Evolutionary conservation across 768 basidiomycete species (phyloP).

Genomic region (Rhodotorula graminis): DNA sequence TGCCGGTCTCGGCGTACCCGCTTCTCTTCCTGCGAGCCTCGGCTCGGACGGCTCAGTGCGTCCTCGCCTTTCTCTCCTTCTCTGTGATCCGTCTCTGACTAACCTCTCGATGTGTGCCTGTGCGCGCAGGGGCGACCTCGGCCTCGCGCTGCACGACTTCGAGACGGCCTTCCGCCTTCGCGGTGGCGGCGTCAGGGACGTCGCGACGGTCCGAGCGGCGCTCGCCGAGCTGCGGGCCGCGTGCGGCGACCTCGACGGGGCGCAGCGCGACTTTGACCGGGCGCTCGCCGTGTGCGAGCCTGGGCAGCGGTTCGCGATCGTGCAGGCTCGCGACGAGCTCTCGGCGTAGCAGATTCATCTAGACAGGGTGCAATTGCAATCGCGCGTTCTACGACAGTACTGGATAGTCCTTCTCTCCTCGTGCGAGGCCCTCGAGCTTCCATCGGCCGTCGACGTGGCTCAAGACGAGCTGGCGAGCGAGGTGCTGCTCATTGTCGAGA

Average conservation of each 20-base stretch:
- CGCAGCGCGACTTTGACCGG: conserved; percentile 13
- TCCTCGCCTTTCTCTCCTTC: not conserved
- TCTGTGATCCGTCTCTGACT: not conserved
- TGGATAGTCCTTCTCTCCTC: conserved; percentile 25
- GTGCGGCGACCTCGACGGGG: conserved; percentile 12
- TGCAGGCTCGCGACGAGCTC: not conserved
- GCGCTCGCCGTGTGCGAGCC: conserved; percentile 15
- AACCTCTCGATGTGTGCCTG: fast-evolving
- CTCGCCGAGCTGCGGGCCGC: conserved; percentile 14
- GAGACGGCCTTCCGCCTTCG: conserved; percentile 8
- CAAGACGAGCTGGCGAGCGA: not conserved
- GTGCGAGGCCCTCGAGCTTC: not conserved
- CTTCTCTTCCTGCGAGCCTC: conserved; percentile 15
- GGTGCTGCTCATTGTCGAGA: not conserved
- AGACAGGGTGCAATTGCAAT: too few species aligned
- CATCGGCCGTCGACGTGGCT: not conserved
- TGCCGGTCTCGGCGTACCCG: conserved; percentile 1
- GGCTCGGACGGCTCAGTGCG: conserved; percentile 11
- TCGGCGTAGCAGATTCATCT: not conserved
- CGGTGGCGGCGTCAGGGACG: conserved; percentile 1
- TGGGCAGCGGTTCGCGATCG: not conserved
- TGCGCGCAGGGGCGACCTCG: conserved; percentile 18
- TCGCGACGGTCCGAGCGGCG: not conserved
- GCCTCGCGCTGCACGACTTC: conserved; percentile 23
- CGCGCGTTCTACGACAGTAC: not conserved